Evolutionary conservation across 2,329 filamentous ascomycete species (phyloP).

Genomic region (Talaromyces pinophilus): DNA sequence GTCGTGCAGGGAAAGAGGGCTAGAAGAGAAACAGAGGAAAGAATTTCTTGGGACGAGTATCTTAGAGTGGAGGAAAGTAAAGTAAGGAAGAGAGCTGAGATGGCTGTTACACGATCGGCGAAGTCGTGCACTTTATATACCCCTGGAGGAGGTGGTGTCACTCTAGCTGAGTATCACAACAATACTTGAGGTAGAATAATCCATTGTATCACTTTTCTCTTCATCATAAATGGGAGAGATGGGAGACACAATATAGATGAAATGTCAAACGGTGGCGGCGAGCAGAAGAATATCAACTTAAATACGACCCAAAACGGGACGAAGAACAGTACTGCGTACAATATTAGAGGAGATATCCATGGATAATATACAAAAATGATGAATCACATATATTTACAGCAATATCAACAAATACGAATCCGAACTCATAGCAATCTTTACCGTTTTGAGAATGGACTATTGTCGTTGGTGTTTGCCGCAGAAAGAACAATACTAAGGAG

Average conservation of each 20-base stretch:
- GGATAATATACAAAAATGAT: conserved; percentile 2
- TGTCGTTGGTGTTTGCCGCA: conserved; percentile 9
- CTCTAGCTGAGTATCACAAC: conserved; percentile 2
- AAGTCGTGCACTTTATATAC: conserved; percentile 9
- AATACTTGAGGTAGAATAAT: conserved; percentile 2
- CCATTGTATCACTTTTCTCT: not conserved
- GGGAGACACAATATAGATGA: not conserved
- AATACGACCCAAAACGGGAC: not conserved
- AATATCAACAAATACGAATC: not conserved
- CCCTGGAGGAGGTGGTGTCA: not conserved
- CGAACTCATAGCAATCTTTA: not conserved
- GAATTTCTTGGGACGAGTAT: not conserved
- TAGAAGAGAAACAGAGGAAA: not conserved
- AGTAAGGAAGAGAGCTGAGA: not conserved
- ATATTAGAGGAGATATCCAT: not conserved
- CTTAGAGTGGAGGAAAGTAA: not conserved
- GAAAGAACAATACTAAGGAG: conserved; percentile 17
- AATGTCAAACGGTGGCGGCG: not conserved
- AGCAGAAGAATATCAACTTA: not conserved
- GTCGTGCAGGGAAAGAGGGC: not conserved
- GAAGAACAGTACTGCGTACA: conserved; percentile 5
- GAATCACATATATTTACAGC: not conserved
- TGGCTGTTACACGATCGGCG: not conserved
- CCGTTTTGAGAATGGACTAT: not conserved
- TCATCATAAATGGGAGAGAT: not conserved